Evolutionary conservation across 2,329 filamentous ascomycete species (phyloP).

Genomic region (Akanthomyces lecanii): DNA sequence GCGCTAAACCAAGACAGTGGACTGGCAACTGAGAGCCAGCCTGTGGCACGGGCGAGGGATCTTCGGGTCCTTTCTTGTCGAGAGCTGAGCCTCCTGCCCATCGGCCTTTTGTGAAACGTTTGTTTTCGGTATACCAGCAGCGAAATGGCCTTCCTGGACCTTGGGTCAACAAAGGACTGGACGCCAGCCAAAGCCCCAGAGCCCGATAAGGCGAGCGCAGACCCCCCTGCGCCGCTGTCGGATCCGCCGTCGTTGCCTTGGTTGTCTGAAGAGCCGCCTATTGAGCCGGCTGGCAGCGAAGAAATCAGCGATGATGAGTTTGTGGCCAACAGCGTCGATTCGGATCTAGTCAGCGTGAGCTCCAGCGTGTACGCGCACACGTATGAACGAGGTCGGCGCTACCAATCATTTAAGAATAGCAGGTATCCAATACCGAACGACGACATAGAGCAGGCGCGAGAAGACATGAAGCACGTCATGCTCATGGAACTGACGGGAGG

Average conservation of each 20-base stretch:
- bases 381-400: constrained; percentile 33
- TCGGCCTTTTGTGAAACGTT: background rate
- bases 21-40: background rate
- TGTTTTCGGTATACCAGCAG: background rate
- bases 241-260: background rate
- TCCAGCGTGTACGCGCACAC: constrained; percentile 33
- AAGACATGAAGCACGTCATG: constrained; percentile 42
- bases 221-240: background rate
- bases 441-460: constrained; percentile 40
- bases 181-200: background rate
- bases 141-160: background rate
- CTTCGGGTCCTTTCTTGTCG: background rate
- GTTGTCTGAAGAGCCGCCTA: constrained; percentile 4
- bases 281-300: constrained; percentile 7
- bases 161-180: background rate
- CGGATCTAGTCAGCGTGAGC: constrained; percentile 21
- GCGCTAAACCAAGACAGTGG: background rate
- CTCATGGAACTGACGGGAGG: constrained; percentile 42
- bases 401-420: constrained; percentile 41
- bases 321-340: constrained; percentile 10
- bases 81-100: background rate
- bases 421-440: constrained; percentile 47
- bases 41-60: background rate
- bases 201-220: background rate
- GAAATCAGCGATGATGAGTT: constrained; percentile 15